A percentile compares a stretch with the other conserved stretches of the same genome.
Evolutionary conservation across 805 yeast species (phyloP).

Genomic region (Saccharomyces paradoxus): DNA sequence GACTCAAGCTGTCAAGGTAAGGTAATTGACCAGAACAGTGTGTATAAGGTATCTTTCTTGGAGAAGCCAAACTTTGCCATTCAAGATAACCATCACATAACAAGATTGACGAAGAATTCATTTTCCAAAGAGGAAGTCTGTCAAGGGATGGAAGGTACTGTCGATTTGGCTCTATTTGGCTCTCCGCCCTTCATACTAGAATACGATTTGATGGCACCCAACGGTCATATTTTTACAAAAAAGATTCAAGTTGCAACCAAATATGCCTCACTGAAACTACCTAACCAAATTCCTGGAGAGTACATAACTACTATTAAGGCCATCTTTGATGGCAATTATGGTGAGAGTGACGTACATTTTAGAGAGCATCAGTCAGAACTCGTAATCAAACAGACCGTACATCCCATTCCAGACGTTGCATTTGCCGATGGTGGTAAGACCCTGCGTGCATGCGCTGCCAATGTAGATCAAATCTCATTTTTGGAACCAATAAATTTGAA

Average conservation of each 20-base stretch:
- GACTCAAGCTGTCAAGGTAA: constrained; percentile 49
- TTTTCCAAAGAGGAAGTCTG: constrained; percentile 38
- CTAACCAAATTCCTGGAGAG: constrained; percentile 45
- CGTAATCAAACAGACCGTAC: constrained; percentile 44
- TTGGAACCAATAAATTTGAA: constrained; percentile 47
- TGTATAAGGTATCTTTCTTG: constrained; percentile 37
- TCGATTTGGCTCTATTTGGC: constrained; percentile 48
- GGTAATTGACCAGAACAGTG: constrained; percentile 27
- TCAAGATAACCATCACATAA: constrained; percentile 27
- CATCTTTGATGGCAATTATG: constrained; percentile 59
- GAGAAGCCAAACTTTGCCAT: constrained; percentile 40
- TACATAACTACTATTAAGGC: constrained; percentile 54
- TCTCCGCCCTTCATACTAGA: constrained; percentile 60
- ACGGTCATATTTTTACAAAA: constrained; percentile 36
- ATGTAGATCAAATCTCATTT: constrained; percentile 27
- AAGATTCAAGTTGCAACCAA: constrained; percentile 44
- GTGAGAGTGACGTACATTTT: constrained; percentile 30
- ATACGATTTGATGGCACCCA: constrained; percentile 55
- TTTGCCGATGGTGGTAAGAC: constrained; percentile 42
- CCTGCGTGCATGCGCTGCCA: constrained; percentile 42
- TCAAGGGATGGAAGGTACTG: constrained; percentile 39
- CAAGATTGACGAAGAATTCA: constrained; percentile 15
- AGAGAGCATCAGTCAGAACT: constrained; percentile 25
- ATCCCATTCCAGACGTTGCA: constrained; percentile 51
- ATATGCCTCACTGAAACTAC: constrained; percentile 40